Evolutionary conservation across 371 early-diverging fungal genomes (phyloP).

Genomic region (Dinochytrium kinnereticum): DNA sequence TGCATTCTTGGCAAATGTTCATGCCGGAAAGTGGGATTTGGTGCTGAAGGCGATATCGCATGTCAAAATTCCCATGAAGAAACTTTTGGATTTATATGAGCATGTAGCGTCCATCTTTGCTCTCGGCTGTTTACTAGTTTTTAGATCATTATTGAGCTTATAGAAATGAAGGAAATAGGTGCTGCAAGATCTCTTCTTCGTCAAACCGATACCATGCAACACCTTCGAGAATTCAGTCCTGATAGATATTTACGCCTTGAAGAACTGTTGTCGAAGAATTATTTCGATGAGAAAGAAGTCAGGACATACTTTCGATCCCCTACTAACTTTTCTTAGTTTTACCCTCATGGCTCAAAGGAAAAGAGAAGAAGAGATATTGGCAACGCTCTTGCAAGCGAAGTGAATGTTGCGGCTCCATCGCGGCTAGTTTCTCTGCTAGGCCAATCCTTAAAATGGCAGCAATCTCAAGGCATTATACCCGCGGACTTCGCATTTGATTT

Average conservation of each 20-base stretch:
- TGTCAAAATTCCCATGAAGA: conserved; percentile 68
- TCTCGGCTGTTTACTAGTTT: conserved; percentile 21
- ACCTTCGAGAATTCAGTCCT: conserved; percentile 70
- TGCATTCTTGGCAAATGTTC: conserved; percentile 71
- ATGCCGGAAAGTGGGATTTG: conserved; percentile 83
- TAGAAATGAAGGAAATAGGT: conserved; percentile 79
- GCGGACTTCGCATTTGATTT: conserved; percentile 72
- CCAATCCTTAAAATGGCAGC: conserved; percentile 86
- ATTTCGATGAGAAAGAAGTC: conserved; percentile 57
- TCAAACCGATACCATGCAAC: conserved; percentile 85
- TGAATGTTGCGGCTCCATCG: conserved; percentile 77
- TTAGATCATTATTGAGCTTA: conserved; percentile 82
- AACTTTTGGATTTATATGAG: conserved; percentile 85
- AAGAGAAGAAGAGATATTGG: conserved; percentile 76
- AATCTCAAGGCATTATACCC: conserved; percentile 75
- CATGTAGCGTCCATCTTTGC: conserved; percentile 64
- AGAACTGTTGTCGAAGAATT: conserved; percentile 69
- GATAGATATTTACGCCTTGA: conserved; percentile 86
- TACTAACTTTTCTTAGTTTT: not conserved
- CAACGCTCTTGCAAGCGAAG: conserved; percentile 69
- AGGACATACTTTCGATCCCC: not conserved
- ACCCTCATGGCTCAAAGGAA: conserved; percentile 58
- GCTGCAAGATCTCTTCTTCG: conserved; percentile 86
- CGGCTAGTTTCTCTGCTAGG: conserved; percentile 81
- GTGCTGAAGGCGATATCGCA: conserved; percentile 76